Percentiles rank a stretch among this genome's conserved stretches.
phyloP scores from a whole-genome alignment of 495 filamentous ascomycete species.

The Aspergillus sparsus region DNA sequence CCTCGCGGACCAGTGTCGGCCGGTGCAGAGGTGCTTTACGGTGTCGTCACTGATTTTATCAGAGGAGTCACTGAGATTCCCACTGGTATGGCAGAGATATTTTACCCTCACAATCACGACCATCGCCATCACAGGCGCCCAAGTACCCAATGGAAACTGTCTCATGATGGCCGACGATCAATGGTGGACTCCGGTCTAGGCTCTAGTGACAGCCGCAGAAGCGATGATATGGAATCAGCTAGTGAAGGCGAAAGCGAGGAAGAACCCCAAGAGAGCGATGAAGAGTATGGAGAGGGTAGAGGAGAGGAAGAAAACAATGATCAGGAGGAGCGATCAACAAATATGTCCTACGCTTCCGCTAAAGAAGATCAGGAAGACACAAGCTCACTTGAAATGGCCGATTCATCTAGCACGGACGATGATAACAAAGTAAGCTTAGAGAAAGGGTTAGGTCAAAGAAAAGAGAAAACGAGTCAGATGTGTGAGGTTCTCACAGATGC shows the following conservation, averaged over 20 bases:
- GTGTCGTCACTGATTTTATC: conserved; percentile 70
- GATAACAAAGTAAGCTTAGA: conserved; percentile 6
- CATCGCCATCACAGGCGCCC: conserved; percentile 9
- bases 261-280: not conserved
- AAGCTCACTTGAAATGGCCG: not conserved
- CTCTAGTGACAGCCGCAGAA: not conserved
- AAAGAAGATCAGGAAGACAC: conserved; percentile 4
- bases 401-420: not conserved
- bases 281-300: not conserved
- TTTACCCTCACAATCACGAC: conserved; percentile 17
- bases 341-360: conserved; percentile 8
- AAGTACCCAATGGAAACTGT: conserved; percentile 3
- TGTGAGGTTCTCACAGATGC: conserved; percentile 25
- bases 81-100: conserved; percentile 62
- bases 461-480: conserved; percentile 11
- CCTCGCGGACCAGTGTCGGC: conserved; percentile 73
- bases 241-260: not conserved
- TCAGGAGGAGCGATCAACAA: not conserved
- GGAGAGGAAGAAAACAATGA: not conserved
- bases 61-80: conserved; percentile 86
- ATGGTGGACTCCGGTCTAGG: not conserved
- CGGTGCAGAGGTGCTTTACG: conserved; percentile 69
- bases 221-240: not conserved
- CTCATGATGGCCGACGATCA: not conserved
- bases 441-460: not conserved